phyloP scores from a whole-genome alignment of 2,329 filamentous ascomycete genomes.

The Trichoderma koningii region DNA sequence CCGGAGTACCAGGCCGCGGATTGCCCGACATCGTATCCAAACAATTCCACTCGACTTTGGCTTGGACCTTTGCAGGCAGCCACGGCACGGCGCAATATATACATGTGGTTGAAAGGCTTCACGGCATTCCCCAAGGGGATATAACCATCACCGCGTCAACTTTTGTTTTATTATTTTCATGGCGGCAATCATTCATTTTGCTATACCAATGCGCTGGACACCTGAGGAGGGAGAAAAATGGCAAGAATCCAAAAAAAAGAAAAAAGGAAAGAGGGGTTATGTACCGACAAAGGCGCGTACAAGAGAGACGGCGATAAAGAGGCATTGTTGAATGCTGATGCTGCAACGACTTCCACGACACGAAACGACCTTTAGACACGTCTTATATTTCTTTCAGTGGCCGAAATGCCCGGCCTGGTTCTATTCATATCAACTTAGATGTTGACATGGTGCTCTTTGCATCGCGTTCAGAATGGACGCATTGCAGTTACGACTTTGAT shows the following conservation, averaged over 20 bases:
- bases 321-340: constrained; percentile 24
- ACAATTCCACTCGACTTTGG: constrained; percentile 9
- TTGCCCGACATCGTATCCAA: constrained; percentile 1
- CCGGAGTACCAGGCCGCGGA: constrained; percentile 11
- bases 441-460: neutral
- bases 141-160: constrained; percentile 33
- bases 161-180: neutral
- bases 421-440: constrained; percentile 9
- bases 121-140: constrained; percentile 39
- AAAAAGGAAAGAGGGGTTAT: constrained; percentile 18
- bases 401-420: neutral
- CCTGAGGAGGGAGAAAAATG: neutral
- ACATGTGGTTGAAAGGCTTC: constrained; percentile 45
- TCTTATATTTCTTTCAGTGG: constrained; percentile 9
- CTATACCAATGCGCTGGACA: neutral
- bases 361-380: constrained; percentile 31
- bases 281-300: constrained; percentile 20
- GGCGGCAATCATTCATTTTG: constrained; percentile 24
- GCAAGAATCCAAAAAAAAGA: constrained; percentile 16
- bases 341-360: constrained; percentile 35
- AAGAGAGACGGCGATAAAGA: constrained; percentile 12
- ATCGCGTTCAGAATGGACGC: constrained; percentile 16
- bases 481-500: constrained; percentile 15
- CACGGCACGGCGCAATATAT: constrained; percentile 30
- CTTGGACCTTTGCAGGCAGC: constrained; percentile 19